Evolutionary conservation across 177 flowering plant genomes (phyloP), one percentile per base, ranked within the genome.

Genomic region (Tripterygium wilfordii): DNA sequence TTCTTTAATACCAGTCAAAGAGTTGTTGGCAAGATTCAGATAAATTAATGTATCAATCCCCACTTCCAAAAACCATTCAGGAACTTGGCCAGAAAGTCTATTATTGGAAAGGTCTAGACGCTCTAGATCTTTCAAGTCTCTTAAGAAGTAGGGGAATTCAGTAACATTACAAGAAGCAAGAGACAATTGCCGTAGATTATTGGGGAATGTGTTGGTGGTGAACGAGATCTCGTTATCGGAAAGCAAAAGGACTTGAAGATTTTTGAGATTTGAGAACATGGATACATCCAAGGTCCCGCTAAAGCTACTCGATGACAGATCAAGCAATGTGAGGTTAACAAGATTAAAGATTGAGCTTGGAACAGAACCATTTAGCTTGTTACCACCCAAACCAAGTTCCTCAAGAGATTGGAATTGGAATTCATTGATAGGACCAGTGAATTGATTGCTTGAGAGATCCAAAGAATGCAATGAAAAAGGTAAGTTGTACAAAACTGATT

Each of bases 51-150:
- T 41, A 3, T 57, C 36, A 2, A 0, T 53, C 13, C 29, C 24
- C 4, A 19, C 2, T 10, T 25, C 32, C 42, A 24, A 42, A 9
- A 52, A 1, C 63, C 66, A 66, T n/a, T 25, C 27, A 0, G 57
- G 63, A 25, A 66, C 20, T 10, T 45, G 16, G 2, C 67, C 71
- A 10, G n/a, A 26, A 21, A 67, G 57, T 1, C 25, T 36, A 25
- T 67, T 67, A 1, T 40, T 5, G 4, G 46, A 17, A n/a, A 66
- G 56, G 1, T 45, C 49, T 8, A 63, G 19, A 2, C 9, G 5
- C 36, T 18, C 36, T 30, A 64, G 10, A 3, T 41, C n/a, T 2
- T 36, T 23, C 18, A 48, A 42, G 14, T 30, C 3, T 0, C 21
- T 32, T 2, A 58, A 19, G 19, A 58, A 53, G 16, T 16, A 20